phyloP scores from a whole-genome alignment of 2,329 filamentous ascomycete genomes.

The Rutstroemia sydowiana region DNA sequence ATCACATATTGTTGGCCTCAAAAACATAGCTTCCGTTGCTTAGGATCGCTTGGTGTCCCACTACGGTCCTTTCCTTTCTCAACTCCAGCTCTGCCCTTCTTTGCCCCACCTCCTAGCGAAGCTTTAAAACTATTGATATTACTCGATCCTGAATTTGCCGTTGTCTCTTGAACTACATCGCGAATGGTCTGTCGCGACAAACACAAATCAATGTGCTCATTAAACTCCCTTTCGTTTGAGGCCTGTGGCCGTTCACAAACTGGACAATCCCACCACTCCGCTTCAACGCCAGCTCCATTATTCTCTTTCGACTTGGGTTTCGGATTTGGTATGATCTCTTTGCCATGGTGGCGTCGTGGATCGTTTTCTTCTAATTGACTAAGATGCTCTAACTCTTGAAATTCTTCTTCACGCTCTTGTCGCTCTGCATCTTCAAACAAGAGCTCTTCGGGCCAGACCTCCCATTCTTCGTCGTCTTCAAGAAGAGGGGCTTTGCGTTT shows the following conservation, averaged over 20 bases:
- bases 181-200: slow-evolving; percentile 80
- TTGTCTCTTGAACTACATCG: slow-evolving; percentile 59
- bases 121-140: not conserved
- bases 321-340: slow-evolving; percentile 43
- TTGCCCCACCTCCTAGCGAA: not conserved
- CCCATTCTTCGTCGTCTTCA: slow-evolving; percentile 47
- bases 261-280: slow-evolving; percentile 73
- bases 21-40: slow-evolving; percentile 8
- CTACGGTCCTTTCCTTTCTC: slow-evolving; percentile 5
- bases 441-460: slow-evolving; percentile 61
- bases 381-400: slow-evolving; percentile 53
- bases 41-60: slow-evolving; percentile 4
- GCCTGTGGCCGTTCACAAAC: slow-evolving; percentile 73
- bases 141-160: not conserved
- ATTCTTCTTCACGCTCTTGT: slow-evolving; percentile 51
- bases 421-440: slow-evolving; percentile 52
- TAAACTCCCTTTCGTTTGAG: slow-evolving; percentile 71
- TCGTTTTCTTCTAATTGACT: slow-evolving; percentile 40
- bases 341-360: slow-evolving; percentile 37
- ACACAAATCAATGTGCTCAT: slow-evolving; percentile 88
- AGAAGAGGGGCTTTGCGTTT: slow-evolving; percentile 34
- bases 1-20: not conserved
- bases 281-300: slow-evolving; percentile 23
- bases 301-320: slow-evolving; percentile 15
- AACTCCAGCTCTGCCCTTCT: not conserved